These are phyloP conservation scores for Anastatica hierochuntica DNA, from an alignment of 345 rosid species.

Conservation along the genomic window DNA sequence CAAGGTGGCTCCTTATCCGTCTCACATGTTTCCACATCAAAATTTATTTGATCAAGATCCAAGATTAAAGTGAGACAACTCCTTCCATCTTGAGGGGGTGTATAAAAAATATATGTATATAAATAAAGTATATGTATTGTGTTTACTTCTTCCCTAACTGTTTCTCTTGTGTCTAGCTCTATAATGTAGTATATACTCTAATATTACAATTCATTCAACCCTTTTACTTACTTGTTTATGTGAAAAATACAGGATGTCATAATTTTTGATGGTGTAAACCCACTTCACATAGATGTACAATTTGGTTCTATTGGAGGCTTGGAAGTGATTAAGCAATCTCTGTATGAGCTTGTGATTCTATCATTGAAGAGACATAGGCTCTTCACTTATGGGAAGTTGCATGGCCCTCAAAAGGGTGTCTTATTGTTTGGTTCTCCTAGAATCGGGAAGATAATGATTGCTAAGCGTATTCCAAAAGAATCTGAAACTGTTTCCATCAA, in stretches of 20 bases:
- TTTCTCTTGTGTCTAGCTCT: no score
- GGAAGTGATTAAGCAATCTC: slow-evolving; percentile 61
- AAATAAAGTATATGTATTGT: no score
- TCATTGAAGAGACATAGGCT: slow-evolving; percentile 79
- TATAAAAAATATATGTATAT: no score
- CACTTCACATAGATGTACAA: slow-evolving; percentile 78
- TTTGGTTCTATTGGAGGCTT: slow-evolving; percentile 86
- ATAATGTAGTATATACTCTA: no score
- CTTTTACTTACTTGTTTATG: background rate
- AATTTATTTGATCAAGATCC: no score
- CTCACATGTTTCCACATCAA: no score
- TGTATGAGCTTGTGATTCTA: slow-evolving; percentile 86
- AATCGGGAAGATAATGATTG: slow-evolving; percentile 97
- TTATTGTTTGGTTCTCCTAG: slow-evolving; percentile 94
- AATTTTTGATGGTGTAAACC: slow-evolving; percentile 93
- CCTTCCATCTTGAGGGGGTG: no score
- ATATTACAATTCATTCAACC: no score
- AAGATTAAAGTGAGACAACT: no score
- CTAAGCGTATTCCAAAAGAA: slow-evolving; percentile 91
- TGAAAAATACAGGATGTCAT: slow-evolving; percentile 67
- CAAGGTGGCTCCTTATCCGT: no score
- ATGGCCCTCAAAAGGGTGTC: slow-evolving; percentile 92
- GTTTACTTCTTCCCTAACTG: no score
- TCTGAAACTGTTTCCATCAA: slow-evolving; percentile 93
- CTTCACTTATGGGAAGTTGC: slow-evolving; percentile 77